Conservation (phyloP, 192 early-diverging fungal genomes). For the Linnemannia exigua region DNA sequence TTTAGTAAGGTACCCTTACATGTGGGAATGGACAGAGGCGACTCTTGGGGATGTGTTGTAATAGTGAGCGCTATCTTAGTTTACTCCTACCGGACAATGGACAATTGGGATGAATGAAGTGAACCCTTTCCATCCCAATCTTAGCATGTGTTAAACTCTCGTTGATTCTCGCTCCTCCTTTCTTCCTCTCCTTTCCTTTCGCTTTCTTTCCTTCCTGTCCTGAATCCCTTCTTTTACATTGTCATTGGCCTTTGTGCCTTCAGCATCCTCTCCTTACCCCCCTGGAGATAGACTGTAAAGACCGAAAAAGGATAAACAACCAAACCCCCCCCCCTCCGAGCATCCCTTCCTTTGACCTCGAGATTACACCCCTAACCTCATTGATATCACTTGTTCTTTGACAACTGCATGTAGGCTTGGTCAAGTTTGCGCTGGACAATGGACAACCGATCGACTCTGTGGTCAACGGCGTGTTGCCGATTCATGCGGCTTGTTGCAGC, state of each 20-base stretch:
- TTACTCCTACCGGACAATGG: not conserved
- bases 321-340: not conserved
- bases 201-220: not conserved
- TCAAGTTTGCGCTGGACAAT: slow-evolving; percentile 77
- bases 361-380: slow-evolving; percentile 10
- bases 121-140: slow-evolving; percentile 20
- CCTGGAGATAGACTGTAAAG: not conserved
- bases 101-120: too few relatives aligned
- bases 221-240: not conserved
- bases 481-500: slow-evolving; percentile 72
- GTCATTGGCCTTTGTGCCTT: not conserved
- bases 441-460: slow-evolving; percentile 79
- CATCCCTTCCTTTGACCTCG: slow-evolving; percentile 6
- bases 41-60: not conserved
- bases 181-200: not conserved
- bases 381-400: not conserved
- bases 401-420: slow-evolving; percentile 57
- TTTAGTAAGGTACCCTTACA: not conserved
- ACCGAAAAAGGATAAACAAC: not conserved
- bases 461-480: slow-evolving; percentile 76
- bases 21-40: not conserved
- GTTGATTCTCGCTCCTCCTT: slow-evolving; percentile 32
- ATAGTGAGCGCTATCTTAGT: not conserved
- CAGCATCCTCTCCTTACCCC: not conserved
- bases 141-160: slow-evolving; percentile 7